Evolutionary conservation across 352 stramenopile species (phyloP).

Genomic region (Pythium sp.): DNA sequence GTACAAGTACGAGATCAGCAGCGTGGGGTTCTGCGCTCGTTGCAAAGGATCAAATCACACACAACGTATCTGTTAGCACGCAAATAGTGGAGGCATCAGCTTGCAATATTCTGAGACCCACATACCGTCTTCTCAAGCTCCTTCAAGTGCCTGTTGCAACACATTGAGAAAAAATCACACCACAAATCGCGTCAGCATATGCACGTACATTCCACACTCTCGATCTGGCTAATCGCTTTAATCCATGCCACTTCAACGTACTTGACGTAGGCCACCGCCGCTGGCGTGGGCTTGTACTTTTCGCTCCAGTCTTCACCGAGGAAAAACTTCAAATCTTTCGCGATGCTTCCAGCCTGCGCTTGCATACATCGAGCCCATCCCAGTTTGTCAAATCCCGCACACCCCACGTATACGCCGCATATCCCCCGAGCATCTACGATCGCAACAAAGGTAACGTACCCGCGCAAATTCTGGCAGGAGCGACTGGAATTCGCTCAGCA

Average conservation of each 20-base stretch:
- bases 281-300: conserved; percentile 48
- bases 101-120: not conserved
- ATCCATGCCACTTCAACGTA: conserved; percentile 14
- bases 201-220: not conserved
- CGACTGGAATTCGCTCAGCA: conserved; percentile 39
- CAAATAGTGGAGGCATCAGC: not conserved
- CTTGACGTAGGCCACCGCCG: conserved; percentile 55
- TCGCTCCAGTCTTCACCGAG: conserved; percentile 56
- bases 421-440: not conserved
- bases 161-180: not conserved
- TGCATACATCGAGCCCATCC: conserved; percentile 8
- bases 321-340: conserved; percentile 60
- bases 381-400: not conserved
- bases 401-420: not conserved
- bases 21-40: conserved; percentile 42
- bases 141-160: conserved; percentile 38
- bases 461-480: conserved; percentile 41
- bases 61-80: not conserved
- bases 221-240: not conserved
- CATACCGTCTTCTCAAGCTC: conserved; percentile 50
- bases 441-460: conserved; percentile 19
- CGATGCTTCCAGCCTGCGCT: conserved; percentile 51
- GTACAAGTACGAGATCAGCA: conserved; percentile 65
- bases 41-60: not conserved
- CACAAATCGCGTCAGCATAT: not conserved